Conservation (phyloP, 2,329 filamentous ascomycete genomes). For the Aspergillus pseudoviridinutans region DNA sequence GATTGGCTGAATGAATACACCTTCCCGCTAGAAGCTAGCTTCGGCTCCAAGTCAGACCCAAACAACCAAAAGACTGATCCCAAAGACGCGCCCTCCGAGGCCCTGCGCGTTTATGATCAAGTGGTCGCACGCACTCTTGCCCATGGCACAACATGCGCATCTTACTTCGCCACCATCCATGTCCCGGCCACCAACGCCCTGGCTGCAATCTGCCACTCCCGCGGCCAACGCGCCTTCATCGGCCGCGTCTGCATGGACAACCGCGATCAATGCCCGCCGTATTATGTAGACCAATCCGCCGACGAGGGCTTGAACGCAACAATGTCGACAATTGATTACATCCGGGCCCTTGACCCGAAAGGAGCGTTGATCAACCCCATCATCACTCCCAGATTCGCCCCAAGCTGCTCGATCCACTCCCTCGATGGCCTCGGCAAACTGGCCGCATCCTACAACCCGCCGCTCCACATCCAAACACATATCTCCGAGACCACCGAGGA, state of each 20-base stretch:
- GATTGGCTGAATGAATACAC: slow-evolving; percentile 95
- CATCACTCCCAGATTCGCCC: slow-evolving; percentile 66
- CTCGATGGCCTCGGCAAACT: slow-evolving; percentile 63
- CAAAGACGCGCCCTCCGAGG: slow-evolving; percentile 8
- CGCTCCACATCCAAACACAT: slow-evolving; percentile 72
- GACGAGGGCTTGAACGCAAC: slow-evolving; percentile 57
- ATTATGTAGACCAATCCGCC: slow-evolving; percentile 74
- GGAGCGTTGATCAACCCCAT: slow-evolving; percentile 65
- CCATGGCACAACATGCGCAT: slow-evolving; percentile 86
- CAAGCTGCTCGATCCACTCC: slow-evolving; percentile 48
- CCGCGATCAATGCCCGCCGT: slow-evolving; percentile 60
- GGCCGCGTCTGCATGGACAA: slow-evolving; percentile 95
- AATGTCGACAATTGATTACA: slow-evolving; percentile 59
- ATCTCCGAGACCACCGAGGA: slow-evolving; percentile 79
- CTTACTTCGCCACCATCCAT: slow-evolving; percentile 92
- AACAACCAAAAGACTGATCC: no score
- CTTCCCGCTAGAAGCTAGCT: slow-evolving; percentile 82
- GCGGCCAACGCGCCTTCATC: slow-evolving; percentile 85
- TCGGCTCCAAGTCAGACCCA: slow-evolving; percentile 40
- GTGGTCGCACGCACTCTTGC: slow-evolving; percentile 76
- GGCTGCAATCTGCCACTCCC: slow-evolving; percentile 71
- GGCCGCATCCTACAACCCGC: slow-evolving; percentile 58
- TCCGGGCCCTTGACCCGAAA: slow-evolving; percentile 46
- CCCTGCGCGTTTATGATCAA: slow-evolving; percentile 63
- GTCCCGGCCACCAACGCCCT: slow-evolving; percentile 87